Evolutionary conservation across 73 alveolate genomes (phyloP).

Genomic region (Tetrahymena thermophila): DNA sequence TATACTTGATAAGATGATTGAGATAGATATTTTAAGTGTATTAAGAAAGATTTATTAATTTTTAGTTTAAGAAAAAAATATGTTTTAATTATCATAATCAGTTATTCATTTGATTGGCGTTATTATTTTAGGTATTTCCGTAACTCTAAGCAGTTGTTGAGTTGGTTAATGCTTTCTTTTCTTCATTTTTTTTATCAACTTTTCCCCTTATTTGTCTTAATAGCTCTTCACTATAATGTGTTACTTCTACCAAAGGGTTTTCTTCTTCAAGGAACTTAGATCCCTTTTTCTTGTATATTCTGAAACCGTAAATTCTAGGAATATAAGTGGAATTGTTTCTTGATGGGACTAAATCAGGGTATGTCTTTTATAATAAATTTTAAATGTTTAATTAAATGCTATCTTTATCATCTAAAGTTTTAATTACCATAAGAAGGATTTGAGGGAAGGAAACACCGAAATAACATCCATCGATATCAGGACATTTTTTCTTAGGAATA

Average conservation of each 20-base stretch:
- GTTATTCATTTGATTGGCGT: neutral
- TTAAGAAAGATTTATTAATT: neutral
- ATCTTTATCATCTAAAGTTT: neutral
- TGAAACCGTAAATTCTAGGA: constrained; percentile 91
- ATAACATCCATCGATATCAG: constrained; percentile 90
- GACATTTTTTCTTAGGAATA: constrained; percentile 80
- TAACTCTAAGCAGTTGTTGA: neutral
- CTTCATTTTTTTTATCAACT: constrained; percentile 10
- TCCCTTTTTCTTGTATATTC: constrained; percentile 82
- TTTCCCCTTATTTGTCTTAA: constrained; percentile 35
- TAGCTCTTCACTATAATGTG: constrained; percentile 37
- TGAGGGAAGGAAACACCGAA: constrained; percentile 92
- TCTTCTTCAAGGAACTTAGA: constrained; percentile 63
- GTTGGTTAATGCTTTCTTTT: neutral
- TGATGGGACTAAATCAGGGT: constrained; percentile 15
- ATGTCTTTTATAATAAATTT: neutral
- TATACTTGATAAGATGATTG: neutral
- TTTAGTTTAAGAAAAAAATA: neutral
- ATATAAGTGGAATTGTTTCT: constrained; percentile 45
- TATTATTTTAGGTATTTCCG: neutral
- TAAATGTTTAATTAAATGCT: neutral
- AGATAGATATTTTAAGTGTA: neutral
- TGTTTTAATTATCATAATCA: neutral
- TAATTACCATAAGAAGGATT: constrained; percentile 31
- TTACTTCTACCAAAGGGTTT: constrained; percentile 19